Evolutionary conservation across 2,329 filamentous ascomycete species (phyloP), one percentile per base, ranked within the genome.

Genomic region (Beauveria rudraprayagi): DNA sequence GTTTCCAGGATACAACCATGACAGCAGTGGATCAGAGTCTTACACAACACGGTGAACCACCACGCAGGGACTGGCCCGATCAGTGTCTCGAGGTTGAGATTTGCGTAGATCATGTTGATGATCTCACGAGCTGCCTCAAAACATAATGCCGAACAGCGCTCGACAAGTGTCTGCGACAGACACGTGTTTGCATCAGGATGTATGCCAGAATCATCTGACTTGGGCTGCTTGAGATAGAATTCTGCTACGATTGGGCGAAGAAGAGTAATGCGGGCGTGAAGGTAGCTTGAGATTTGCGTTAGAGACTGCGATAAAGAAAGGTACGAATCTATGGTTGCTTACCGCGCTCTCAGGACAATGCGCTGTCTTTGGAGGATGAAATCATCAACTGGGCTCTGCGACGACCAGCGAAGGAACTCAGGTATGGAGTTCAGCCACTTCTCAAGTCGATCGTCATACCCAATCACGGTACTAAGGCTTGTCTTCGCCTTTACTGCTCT

Each of bases 1-100:
- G 43, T 46, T 19, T 46, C 43, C 43, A 46, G 43, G n/a, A 46
- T 14, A 19, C 9, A 46, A 14, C 7, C 7, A 4, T 46, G 43
- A 19, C 43, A 11, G n/a, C 43, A 46, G 43, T 46, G n/a, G n/a
- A 19, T 9, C 43, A 22, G 19, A 44, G 19, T 57, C 55, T 60
- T 60, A 60, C 58, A 60, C 40, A 60, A 43, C 28, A 60, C 58
- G 11, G 22, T 28, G 30, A 60, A 60, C 58, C 58, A 60, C 58
- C 58, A 60, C 9, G 58, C 48, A 26, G 58, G 58, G 16, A 60
- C 48, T 14, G 58, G 58, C n/a, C 58, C 58, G 22, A 47, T 46
- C 9, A 60, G 22, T 26, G 58, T 60, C 19, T 60, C 48, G 26
- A 37, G 40, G 37, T 60, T 19, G 19, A 60, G 50, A 40, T 41